Evolutionary conservation across 2,329 filamentous ascomycete genomes (phyloP), one percentile per base, ranked within the genome.

Genomic region (Plectosphaerella cucumerina): DNA sequence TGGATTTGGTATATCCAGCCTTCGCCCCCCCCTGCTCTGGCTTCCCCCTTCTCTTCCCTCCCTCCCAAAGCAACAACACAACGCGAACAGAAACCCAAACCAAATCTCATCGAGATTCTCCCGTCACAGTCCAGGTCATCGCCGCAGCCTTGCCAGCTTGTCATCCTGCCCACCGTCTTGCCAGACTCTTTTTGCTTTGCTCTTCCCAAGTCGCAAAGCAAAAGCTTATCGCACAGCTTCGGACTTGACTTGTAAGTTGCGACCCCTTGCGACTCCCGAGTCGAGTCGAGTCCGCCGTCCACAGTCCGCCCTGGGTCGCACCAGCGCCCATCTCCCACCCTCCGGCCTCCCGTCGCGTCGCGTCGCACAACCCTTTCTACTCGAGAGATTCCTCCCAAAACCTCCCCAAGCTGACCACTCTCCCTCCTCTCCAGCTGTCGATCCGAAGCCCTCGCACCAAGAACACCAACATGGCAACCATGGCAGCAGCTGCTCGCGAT

Each of bases 401-500:
- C 34, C 50, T 18, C 51, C 17, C 18, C 50, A 17, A 55, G 56
- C 65, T 70, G 55, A 70, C 61, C n/a, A n/a, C n/a, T n/a, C 35
- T 60, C 62, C 52, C 61, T 49, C 55, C 53, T 57, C 54, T 51
- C 33, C 59, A 77, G 72, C 65, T n/a, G n/a, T n/a, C n/a, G n/a
- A 66, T 70, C 70, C 69, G 72, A 77, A 78, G 73, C 72, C 68
- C 54, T 52, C 58, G 53, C 52, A 59, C 52, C 47, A 21, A 35
- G 18, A 63, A 54, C 63, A 66, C 70, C 67, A 74, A 74, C 65
- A 84, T 84, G 80, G 82, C 82, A 78, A 77, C 74, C 69, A 79
- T 82, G 82, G 77, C 79, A 78, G 74, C 80, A 74, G 78, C 78
- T 80, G 80, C 74, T 78, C 81, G 81, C 80, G 81, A 84, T 80